Base-by-base conservation (phyloP, 2,329 filamentous ascomycete genomes). In the Diaporthe longicolla region DNA sequence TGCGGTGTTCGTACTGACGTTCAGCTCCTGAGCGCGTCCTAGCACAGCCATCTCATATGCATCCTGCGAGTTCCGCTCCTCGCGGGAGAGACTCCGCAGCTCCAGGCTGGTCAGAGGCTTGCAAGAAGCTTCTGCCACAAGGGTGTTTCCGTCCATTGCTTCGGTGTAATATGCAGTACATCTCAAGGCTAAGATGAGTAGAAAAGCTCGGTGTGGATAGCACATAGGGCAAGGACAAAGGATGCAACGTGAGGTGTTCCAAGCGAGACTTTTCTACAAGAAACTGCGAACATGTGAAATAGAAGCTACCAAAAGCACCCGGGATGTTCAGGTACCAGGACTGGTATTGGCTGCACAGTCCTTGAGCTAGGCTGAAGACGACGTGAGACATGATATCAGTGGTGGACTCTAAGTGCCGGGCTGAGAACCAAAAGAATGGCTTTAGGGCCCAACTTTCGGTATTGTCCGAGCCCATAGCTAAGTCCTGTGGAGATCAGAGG, bases 21-120 rank as follows among this genome's bases (percentile, higher is more conserved):
- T 79, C 55, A 80, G 77, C 65, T 80, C 77, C 63, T 80, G 79
- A 29, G 79, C 78, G 73, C 79, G 79, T 45, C 80, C 80, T 58
- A 81, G 70, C 37, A 79, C 79, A 54, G 75, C 72, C 81, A 83
- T 83, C 74, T 83, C 82, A 29, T 77, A 76, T 37, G 79, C 76
- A 76, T 83, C 82, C 70, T 76, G 66, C 57, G 78, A 71, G 6
- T 77, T 81, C 57, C 79, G 79, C 50, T 80, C 78, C 50, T 76
- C 68, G 43, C 71, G 52, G 61, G 76, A 72, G 45, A 74, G 57
- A 57, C 73, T 77, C 15, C 66, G 74, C 45, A 76, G 50, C 71
- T 79, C 79, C 50, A 77, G 69, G 26, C 70, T 74, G 29, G 77
- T 72, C 19, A 45, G 35, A 43, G 50, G 58, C 58, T 66, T 63